Percentiles rank a stretch among this genome's conserved stretches.
Conservation (phyloP, 176 grass and related monocot species). For the Oropetium thomaeum region DNA sequence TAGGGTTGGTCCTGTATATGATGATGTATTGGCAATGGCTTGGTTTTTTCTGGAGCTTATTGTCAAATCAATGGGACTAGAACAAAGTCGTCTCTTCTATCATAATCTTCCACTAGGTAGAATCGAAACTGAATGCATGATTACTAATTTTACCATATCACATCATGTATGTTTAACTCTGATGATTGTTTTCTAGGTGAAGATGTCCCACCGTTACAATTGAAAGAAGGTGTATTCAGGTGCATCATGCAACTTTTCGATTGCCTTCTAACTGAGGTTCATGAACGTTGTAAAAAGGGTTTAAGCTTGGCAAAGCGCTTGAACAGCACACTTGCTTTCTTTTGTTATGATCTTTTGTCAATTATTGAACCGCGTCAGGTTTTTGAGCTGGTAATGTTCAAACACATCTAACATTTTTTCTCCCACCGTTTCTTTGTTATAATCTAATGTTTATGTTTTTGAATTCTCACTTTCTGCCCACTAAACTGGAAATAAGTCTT, state of each 20-base stretch:
- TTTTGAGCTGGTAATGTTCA: constrained; percentile 93
- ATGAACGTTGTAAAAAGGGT: constrained; percentile 98
- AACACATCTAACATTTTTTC: constrained; percentile 8
- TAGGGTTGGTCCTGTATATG: constrained; percentile 99
- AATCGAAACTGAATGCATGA: neutral
- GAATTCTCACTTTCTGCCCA: neutral
- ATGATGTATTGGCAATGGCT: constrained; percentile 99
- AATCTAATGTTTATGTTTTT: constrained; percentile 22
- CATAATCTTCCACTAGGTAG: constrained; percentile 93
- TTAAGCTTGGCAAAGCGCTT: constrained; percentile 91
- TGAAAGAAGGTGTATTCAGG: constrained; percentile 97
- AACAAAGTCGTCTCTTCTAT: constrained; percentile 88
- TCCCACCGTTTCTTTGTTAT: constrained; percentile 1
- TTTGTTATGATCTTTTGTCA: constrained; percentile 95
- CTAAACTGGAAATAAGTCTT: constrained; percentile 12
- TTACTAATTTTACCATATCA: constrained; percentile 9
- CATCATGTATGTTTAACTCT: constrained; percentile 19
- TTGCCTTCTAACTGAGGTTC: constrained; percentile 98
- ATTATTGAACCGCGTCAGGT: constrained; percentile 98
- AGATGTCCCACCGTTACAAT: constrained; percentile 88
- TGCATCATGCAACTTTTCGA: constrained; percentile 96
- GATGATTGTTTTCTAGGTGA: constrained; percentile 63
- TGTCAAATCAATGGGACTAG: constrained; percentile 98
- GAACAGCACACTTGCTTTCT: constrained; percentile 96
- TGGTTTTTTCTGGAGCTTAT: constrained; percentile 99